phyloP scores from a whole-genome alignment of 768 basidiomycete genomes.

The Phanerochaete sordida region DNA sequence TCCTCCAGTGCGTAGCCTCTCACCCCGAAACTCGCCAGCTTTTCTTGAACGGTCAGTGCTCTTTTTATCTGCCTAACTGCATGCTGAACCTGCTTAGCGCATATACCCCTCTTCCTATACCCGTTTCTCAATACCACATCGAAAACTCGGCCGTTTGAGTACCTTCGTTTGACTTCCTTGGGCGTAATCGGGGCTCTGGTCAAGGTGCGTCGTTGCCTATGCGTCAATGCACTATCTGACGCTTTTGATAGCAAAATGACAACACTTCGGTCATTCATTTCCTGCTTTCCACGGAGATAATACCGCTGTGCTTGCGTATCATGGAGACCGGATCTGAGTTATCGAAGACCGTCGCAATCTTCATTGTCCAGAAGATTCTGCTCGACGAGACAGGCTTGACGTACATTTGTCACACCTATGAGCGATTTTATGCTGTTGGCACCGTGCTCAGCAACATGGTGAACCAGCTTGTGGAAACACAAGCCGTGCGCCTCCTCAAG shows the following conservation, averaged over 20 bases:
- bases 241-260: slow-evolving; percentile 82
- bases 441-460: slow-evolving; percentile 99
- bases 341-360: slow-evolving; percentile 98
- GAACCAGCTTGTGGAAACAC: slow-evolving; percentile 94
- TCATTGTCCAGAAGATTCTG: slow-evolving; percentile 97
- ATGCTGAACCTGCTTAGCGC: slow-evolving; percentile 48
- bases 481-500: slow-evolving; percentile 93
- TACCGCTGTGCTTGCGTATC: slow-evolving; percentile 96
- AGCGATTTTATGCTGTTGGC: slow-evolving; percentile 98
- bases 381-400: slow-evolving; percentile 96
- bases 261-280: slow-evolving; percentile 99
- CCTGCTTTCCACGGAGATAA: slow-evolving; percentile 97
- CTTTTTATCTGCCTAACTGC: neutral
- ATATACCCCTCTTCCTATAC: slow-evolving; percentile 93
- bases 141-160: slow-evolving; percentile 99
- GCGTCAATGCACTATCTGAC: neutral
- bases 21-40: slow-evolving; percentile 94
- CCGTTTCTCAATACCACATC: slow-evolving; percentile 98
- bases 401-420: slow-evolving; percentile 99
- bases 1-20: slow-evolving; percentile 97
- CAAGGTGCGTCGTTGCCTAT: slow-evolving; percentile 53
- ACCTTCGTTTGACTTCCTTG: slow-evolving; percentile 97
- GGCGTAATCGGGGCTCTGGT: slow-evolving; percentile 99
- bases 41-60: slow-evolving; percentile 81
- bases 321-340: slow-evolving; percentile 99